Evolutionary conservation across 371 early-diverging fungal genomes (phyloP).

Genomic region (Mucor mucedo): DNA sequence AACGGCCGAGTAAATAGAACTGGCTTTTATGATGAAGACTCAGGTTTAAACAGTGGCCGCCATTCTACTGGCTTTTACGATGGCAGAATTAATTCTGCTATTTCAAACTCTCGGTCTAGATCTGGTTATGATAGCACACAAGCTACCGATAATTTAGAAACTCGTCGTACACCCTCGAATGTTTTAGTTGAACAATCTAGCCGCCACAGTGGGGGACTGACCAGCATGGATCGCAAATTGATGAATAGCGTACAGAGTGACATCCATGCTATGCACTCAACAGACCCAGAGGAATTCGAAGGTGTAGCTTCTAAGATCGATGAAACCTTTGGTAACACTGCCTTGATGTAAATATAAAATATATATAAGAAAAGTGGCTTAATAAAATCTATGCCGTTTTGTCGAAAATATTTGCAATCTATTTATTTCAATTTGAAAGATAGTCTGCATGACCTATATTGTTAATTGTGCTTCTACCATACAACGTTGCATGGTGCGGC

Average conservation of each 20-base stretch:
- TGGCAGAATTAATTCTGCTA: no score
- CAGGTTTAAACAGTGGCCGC: background rate
- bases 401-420: background rate
- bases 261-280: conserved; percentile 27
- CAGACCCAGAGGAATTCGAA: conserved; percentile 22
- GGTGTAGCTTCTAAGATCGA: conserved; percentile 26
- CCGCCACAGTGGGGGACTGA: background rate
- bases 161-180: background rate
- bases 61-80: no score
- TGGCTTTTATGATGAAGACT: background rate
- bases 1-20: background rate
- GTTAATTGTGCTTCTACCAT: no score
- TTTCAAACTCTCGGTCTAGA: no score
- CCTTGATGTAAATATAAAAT: conserved; percentile 12
- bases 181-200: background rate
- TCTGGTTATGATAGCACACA: background rate
- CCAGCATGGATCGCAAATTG: conserved; percentile 1
- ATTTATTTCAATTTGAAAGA: background rate
- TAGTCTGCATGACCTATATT: no score
- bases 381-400: background rate
- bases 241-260: conserved; percentile 26
- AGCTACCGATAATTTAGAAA: no score
- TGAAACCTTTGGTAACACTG: conserved; percentile 32
- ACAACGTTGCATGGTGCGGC: no score
- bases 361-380: background rate